These are phyloP conservation scores for Ophiostoma populinum DNA, from an alignment of 2,329 filamentous ascomycete species.

Conservation along the genomic window DNA sequence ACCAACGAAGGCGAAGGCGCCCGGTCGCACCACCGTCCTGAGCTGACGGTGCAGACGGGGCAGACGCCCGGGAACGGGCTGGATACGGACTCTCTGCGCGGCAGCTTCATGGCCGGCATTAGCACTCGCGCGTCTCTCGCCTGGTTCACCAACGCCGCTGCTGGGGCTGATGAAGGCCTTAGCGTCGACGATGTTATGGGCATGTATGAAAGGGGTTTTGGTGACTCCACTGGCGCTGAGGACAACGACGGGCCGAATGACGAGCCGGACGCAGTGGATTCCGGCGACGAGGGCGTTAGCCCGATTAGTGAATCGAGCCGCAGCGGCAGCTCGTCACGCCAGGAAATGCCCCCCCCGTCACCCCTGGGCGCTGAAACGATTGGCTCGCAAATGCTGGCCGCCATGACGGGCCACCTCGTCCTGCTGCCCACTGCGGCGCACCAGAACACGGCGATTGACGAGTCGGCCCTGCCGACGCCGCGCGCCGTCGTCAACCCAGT, in stretches of 20 bases:
- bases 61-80: no score
- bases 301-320: constrained; percentile 2
- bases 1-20: constrained; percentile 35
- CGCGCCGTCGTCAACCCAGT: constrained; percentile 21
- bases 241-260: constrained; percentile 17
- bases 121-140: constrained; percentile 50
- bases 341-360: no score
- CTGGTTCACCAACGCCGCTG: constrained; percentile 22
- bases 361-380: constrained; percentile 18
- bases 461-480: constrained; percentile 14
- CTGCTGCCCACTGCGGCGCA: constrained; percentile 11
- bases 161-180: constrained; percentile 34
- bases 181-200: constrained; percentile 53
- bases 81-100: no score
- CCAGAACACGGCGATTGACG: constrained; percentile 7
- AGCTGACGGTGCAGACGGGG: constrained; percentile 34
- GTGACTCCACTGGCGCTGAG: constrained; percentile 30
- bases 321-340: no score
- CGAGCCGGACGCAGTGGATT: constrained; percentile 14
- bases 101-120: constrained; percentile 63
- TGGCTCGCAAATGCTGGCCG: constrained; percentile 22
- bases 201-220: constrained; percentile 49
- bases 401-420: constrained; percentile 21
- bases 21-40: constrained; percentile 38
- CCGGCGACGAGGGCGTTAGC: constrained; percentile 19